phyloP scores from a whole-genome alignment of 2,329 filamentous ascomycete species.

The Ascochyta lentis region DNA sequence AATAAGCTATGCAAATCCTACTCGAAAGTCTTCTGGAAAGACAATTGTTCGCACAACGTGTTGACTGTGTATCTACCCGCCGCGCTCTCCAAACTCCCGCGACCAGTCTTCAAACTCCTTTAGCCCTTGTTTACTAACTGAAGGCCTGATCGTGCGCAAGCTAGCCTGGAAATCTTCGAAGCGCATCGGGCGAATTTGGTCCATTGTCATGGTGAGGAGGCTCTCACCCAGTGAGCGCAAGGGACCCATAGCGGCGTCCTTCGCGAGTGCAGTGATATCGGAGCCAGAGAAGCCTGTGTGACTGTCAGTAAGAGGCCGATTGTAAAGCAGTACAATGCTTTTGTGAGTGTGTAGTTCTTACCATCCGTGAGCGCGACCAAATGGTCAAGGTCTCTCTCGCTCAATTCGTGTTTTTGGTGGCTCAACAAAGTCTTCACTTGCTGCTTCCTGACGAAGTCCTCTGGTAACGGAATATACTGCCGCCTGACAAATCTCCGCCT shows the following conservation, averaged over 20 bases:
- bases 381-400: conserved; percentile 71
- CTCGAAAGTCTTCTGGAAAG: neutral
- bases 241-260: conserved; percentile 97
- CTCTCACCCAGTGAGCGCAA: conserved; percentile 88
- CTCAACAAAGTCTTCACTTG: conserved; percentile 82
- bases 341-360: conserved; percentile 48
- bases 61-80: conserved; percentile 62
- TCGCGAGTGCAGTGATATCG: conserved; percentile 94
- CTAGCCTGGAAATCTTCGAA: conserved; percentile 85
- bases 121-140: conserved; percentile 83
- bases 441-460: conserved; percentile 77
- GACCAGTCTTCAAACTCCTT: conserved; percentile 96
- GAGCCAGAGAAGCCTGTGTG: conserved; percentile 91
- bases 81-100: conserved; percentile 87
- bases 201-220: conserved; percentile 88
- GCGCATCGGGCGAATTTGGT: conserved; percentile 87
- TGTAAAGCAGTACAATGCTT: conserved; percentile 2
- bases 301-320: neutral
- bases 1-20: neutral
- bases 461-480: conserved; percentile 95
- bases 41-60: neutral
- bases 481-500: conserved; percentile 87
- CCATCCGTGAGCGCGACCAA: conserved; percentile 86
- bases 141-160: conserved; percentile 83
- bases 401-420: conserved; percentile 84